A percentile compares a stretch with the other conserved stretches of the same genome.
Conservation (phyloP, 768 basidiomycete genomes). For the Strobilomyces dryophilus region DNA sequence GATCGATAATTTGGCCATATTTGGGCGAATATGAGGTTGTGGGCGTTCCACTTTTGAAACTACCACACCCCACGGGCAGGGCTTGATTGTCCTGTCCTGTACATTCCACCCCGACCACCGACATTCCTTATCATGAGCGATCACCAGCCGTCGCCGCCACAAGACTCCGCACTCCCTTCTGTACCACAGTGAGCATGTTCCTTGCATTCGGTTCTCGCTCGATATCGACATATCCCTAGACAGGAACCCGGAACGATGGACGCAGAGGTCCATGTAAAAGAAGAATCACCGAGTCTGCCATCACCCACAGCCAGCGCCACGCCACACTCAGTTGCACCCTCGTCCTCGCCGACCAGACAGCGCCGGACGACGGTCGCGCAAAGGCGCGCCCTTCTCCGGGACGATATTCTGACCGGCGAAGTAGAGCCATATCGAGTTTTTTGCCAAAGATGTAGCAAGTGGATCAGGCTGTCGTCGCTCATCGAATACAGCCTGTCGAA, state of each 20-base stretch:
- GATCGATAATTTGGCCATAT: slow-evolving; percentile 2
- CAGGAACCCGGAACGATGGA: not conserved
- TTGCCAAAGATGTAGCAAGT: slow-evolving; percentile 60
- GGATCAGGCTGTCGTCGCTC: slow-evolving; percentile 46
- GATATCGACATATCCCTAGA: slow-evolving; percentile 15
- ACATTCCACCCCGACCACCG: slow-evolving; percentile 16
- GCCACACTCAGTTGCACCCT: not conserved
- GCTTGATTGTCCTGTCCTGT: slow-evolving; percentile 16
- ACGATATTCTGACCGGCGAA: slow-evolving; percentile 49
- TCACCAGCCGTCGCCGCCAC: slow-evolving; percentile 4
- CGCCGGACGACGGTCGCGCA: slow-evolving; percentile 34
- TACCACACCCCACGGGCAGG: not conserved
- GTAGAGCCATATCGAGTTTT: slow-evolving; percentile 48
- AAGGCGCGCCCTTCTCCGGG: slow-evolving; percentile 47
- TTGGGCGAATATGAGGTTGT: not conserved
- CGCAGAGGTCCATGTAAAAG: slow-evolving; percentile 10
- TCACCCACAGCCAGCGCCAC: slow-evolving; percentile 6
- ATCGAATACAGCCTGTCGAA: slow-evolving; percentile 41
- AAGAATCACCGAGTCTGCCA: slow-evolving; percentile 4
- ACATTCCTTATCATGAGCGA: slow-evolving; percentile 32
- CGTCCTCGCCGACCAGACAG: slow-evolving; percentile 14
- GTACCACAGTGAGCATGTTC: slow-evolving; percentile 14
- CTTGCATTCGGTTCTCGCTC: not conserved
- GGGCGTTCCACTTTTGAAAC: not conserved
- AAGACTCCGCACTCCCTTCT: not conserved